These are phyloP conservation scores for Smithsoniella earleae DNA, from an alignment of 163 green algal genomes.

Conservation along the genomic window DNA sequence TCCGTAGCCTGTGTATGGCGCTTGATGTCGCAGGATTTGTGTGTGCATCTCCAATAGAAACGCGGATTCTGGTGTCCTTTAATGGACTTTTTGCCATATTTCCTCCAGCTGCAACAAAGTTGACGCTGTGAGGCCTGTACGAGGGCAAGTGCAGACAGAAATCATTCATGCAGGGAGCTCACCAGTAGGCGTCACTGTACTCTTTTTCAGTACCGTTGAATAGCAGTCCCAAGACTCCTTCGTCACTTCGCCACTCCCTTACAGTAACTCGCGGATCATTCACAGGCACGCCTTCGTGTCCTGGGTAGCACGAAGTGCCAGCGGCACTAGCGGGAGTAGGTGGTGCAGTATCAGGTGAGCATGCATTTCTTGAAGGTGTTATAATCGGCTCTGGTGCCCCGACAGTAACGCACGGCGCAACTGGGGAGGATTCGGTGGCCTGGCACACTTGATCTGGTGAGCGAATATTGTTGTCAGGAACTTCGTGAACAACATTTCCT, in stretches of 20 bases:
- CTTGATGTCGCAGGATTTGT: background rate
- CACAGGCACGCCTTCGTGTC: slow-evolving; percentile 4
- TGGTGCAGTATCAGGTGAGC: background rate
- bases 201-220: slow-evolving; percentile 20
- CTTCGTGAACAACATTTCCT: too few species aligned
- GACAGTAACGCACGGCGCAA: too few species aligned
- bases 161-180: background rate
- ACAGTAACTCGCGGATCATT: slow-evolving; percentile 8
- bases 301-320: background rate
- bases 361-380: background rate
- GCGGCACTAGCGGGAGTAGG: background rate
- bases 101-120: slow-evolving; percentile 30
- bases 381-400: background rate
- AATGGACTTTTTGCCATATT: slow-evolving; percentile 27
- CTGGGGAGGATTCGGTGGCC: too few species aligned
- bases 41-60: slow-evolving; percentile 30
- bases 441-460: too few species aligned
- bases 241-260: background rate
- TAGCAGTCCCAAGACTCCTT: slow-evolving; percentile 8
- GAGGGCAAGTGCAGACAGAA: too few species aligned
- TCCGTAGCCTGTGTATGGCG: background rate
- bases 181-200: slow-evolving; percentile 14
- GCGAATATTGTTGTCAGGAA: too few species aligned
- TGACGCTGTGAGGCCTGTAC: too few species aligned
- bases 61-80: slow-evolving; percentile 11